A percentile compares a stretch with the other conserved stretches of the same genome.
Conservation (phyloP, 129 eudicot genomes). For the Cynara cardunculus region DNA sequence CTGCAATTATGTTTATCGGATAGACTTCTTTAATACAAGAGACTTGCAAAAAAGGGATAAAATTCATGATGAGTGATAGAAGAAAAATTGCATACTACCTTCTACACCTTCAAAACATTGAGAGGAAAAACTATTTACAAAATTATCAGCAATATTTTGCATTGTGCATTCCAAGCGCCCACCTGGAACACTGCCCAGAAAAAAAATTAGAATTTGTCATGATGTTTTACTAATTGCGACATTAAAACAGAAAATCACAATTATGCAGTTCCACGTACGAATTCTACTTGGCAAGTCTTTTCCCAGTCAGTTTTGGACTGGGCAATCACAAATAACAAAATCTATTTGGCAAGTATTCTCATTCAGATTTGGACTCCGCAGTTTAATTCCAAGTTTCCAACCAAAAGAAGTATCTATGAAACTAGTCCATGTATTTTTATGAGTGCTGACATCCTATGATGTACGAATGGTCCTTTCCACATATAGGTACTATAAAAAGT, state of each 20-base stretch:
- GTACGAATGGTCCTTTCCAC: background rate
- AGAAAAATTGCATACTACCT: slow-evolving; percentile 41
- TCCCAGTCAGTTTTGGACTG: background rate
- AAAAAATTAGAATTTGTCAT: background rate
- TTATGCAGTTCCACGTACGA: background rate
- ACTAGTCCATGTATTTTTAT: background rate
- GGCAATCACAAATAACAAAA: background rate
- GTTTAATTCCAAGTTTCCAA: background rate
- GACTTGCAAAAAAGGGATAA: background rate
- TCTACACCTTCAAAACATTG: slow-evolving; percentile 62
- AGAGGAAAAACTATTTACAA: slow-evolving; percentile 60
- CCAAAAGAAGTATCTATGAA: background rate
- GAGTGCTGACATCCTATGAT: background rate
- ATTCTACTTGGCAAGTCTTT: background rate
- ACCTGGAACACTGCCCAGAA: slow-evolving; percentile 65
- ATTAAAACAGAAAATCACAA: background rate
- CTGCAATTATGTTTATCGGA: slow-evolving; percentile 39
- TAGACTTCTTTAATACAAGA: slow-evolving; percentile 9
- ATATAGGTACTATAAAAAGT: no score
- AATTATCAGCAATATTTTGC: slow-evolving; percentile 95
- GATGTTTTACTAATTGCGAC: background rate
- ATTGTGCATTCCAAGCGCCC: slow-evolving; percentile 98
- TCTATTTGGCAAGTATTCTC: background rate
- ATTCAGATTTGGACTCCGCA: background rate
- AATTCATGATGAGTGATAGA: background rate